phyloP scores from a whole-genome alignment of 2,329 filamentous ascomycete genomes.

The Pyrenophora teres region DNA sequence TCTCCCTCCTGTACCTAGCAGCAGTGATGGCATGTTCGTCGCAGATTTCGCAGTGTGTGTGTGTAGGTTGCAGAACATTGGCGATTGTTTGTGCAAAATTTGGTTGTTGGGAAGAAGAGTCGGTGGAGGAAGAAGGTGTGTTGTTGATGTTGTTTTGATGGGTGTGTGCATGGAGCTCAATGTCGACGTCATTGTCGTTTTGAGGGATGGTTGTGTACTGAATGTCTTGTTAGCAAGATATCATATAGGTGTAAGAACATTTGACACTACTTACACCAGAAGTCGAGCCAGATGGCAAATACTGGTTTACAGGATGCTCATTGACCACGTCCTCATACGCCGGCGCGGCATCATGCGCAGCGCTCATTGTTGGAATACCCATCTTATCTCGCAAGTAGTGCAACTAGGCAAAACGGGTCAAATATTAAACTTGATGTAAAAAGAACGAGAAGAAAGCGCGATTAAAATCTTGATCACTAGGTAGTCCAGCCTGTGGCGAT shows the following conservation, averaged over 20 bases:
- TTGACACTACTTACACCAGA: conserved; percentile 17
- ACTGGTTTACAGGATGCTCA: conserved; percentile 29
- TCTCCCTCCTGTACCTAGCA: conserved; percentile 23
- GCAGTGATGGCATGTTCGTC: conserved; percentile 25
- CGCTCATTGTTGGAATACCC: conserved; percentile 22
- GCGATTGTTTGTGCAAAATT: conserved; percentile 32
- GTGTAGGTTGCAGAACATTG: conserved; percentile 27
- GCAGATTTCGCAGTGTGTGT: conserved; percentile 37
- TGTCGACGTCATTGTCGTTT: conserved; percentile 27
- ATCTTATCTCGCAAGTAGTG: conserved; percentile 10
- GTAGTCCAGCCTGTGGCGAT: neutral
- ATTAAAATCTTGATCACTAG: neutral
- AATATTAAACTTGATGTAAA: neutral
- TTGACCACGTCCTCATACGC: conserved; percentile 36
- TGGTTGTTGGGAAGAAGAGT: conserved; percentile 1
- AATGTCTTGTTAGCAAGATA: too few relatives aligned
- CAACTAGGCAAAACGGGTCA: neutral
- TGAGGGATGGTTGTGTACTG: conserved; percentile 35
- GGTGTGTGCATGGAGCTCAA: conserved; percentile 25
- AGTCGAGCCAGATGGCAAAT: conserved; percentile 22
- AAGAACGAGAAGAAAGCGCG: neutral
- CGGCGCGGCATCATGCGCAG: conserved; percentile 26
- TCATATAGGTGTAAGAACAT: neutral
- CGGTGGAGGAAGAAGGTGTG: neutral
- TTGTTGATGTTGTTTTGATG: conserved; percentile 8